phyloP scores from a whole-genome alignment of 2,329 filamentous ascomycete species.

The Hymenoscyphus albidus region DNA sequence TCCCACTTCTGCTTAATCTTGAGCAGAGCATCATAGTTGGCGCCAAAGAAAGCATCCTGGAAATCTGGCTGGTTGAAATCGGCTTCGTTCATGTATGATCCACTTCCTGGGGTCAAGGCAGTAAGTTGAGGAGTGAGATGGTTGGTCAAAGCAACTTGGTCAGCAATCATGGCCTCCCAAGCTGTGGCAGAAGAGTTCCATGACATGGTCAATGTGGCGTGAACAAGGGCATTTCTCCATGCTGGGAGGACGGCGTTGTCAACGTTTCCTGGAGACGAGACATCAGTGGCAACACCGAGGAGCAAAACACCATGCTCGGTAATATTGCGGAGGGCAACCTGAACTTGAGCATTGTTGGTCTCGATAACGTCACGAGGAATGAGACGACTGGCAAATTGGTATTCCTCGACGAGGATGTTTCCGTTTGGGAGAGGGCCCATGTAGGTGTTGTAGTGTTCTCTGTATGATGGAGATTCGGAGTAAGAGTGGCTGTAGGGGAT shows the following conservation, averaged over 20 bases:
- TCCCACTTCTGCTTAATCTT: constrained; percentile 51
- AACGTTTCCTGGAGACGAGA: constrained; percentile 24
- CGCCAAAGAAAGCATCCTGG: constrained; percentile 44
- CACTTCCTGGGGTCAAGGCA: constrained; percentile 40
- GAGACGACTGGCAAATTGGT: constrained; percentile 42
- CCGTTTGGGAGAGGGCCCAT: constrained; percentile 32
- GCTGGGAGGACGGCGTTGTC: constrained; percentile 41
- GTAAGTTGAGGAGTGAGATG: constrained; percentile 35
- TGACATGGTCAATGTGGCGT: constrained; percentile 32
- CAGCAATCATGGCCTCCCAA: constrained; percentile 31
- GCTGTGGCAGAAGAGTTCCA: constrained; percentile 35
- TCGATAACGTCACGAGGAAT: constrained; percentile 38
- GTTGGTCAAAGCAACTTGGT: constrained; percentile 34
- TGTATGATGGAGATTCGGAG: constrained; percentile 25
- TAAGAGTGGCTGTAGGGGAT: constrained; percentile 34
- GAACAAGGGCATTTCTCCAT: constrained; percentile 39
- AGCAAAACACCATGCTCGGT: constrained; percentile 35
- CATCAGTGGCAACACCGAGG: constrained; percentile 35
- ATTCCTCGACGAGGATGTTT: constrained; percentile 29
- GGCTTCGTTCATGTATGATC: constrained; percentile 50
- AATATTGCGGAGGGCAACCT: constrained; percentile 33
- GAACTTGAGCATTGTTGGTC: constrained; percentile 24
- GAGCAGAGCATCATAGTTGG: constrained; percentile 42
- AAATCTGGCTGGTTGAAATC: constrained; percentile 44
- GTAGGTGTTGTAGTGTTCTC: constrained; percentile 34